A percentile compares a stretch with the other conserved stretches of the same genome.
These are phyloP conservation scores for Oldenlandia corymbosa DNA, from an alignment of 257 asterid species.

Conservation along the genomic window DNA sequence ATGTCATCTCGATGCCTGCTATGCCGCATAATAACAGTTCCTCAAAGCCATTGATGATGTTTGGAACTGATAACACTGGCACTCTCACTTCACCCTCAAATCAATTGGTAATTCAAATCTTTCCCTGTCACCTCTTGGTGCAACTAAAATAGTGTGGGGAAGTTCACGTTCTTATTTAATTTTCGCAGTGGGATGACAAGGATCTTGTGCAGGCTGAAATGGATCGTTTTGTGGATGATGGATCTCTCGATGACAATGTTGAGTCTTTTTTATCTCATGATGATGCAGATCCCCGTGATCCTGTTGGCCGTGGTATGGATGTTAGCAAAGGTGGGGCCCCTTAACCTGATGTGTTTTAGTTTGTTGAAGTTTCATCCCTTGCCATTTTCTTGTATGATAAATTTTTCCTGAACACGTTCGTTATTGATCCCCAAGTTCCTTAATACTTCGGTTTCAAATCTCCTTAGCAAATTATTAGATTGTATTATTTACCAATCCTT, in stretches of 20 bases:
- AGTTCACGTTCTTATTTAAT: conserved; percentile 25
- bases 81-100: conserved; percentile 89
- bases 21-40: conserved; percentile 79
- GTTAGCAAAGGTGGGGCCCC: conserved; percentile 63
- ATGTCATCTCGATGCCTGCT: conserved; percentile 78
- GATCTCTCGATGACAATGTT: conserved; percentile 77
- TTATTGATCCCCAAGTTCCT: background rate
- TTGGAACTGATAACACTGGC: conserved; percentile 74
- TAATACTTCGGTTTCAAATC: background rate
- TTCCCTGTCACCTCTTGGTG: conserved; percentile 5
- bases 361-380: background rate
- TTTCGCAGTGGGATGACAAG: conserved; percentile 93
- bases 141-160: background rate
- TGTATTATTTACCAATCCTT: background rate
- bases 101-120: conserved; percentile 55
- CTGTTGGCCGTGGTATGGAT: conserved; percentile 89
- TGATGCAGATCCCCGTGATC: conserved; percentile 83
- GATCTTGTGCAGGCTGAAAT: conserved; percentile 91
- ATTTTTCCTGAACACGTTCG: background rate
- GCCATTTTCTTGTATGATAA: background rate
- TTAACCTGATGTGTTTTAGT: background rate
- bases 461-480: background rate
- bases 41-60: conserved; percentile 81
- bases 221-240: conserved; percentile 97
- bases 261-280: conserved; percentile 91